Percentiles rank a stretch among this genome's conserved stretches.
Conservation (phyloP, 257 asterid species). For the Solanum pennellii region DNA sequence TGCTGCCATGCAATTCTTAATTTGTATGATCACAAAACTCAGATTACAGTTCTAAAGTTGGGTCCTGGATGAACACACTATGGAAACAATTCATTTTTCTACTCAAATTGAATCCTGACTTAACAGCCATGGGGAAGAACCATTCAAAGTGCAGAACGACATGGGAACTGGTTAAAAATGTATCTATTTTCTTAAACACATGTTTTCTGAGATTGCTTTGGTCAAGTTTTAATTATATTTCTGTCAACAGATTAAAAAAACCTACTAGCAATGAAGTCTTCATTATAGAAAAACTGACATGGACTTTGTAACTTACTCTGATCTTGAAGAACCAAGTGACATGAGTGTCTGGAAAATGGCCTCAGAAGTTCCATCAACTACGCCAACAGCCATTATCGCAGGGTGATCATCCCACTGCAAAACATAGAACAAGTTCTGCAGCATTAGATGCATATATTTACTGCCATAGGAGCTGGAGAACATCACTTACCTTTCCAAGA, state of each 20-base stretch:
- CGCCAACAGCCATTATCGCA: slow-evolving; percentile 97
- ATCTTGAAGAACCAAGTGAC: slow-evolving; percentile 96
- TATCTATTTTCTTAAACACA: neutral
- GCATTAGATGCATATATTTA: neutral
- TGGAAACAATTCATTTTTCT: neutral
- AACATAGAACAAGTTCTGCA: slow-evolving; percentile 3
- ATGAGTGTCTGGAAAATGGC: slow-evolving; percentile 86
- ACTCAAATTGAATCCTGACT: neutral
- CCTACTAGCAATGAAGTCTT: neutral
- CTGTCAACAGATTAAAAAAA: neutral
- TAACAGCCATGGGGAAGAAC: neutral
- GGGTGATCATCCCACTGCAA: slow-evolving; percentile 73
- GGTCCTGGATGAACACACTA: neutral
- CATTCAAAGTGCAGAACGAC: neutral
- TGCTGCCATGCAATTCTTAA: neutral
- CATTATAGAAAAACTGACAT: neutral
- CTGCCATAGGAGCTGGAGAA: neutral
- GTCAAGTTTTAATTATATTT: neutral
- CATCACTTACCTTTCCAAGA: slow-evolving; percentile 41
- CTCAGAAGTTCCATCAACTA: slow-evolving; percentile 81
- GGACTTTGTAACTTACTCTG: slow-evolving; percentile 53
- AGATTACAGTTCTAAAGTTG: neutral
- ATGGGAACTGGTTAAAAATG: neutral
- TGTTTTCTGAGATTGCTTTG: neutral
- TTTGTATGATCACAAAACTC: neutral